Conservation (phyloP, 148 eudicot genomes). For the Oxyria digyna region DNA sequence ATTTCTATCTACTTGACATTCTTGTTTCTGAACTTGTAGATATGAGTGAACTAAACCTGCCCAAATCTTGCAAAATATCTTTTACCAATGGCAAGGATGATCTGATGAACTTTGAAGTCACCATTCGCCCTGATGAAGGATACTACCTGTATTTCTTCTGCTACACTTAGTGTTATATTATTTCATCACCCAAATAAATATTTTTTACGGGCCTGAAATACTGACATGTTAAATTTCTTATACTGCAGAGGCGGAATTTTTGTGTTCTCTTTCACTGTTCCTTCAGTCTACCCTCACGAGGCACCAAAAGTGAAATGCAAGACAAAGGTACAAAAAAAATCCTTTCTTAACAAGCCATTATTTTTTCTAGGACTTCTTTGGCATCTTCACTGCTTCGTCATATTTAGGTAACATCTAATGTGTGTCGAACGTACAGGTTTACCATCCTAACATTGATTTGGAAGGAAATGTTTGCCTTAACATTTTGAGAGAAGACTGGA, state of each 20-base stretch:
- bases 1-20: neutral
- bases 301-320: constrained; percentile 58
- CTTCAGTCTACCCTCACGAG: constrained; percentile 47
- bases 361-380: neutral
- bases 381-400: neutral
- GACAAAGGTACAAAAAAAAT: constrained; percentile 32
- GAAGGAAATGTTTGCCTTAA: constrained; percentile 91
- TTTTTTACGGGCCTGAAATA: too few relatives aligned
- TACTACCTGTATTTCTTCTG: constrained; percentile 48
- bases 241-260: constrained; percentile 46
- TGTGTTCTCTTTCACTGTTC: constrained; percentile 37
- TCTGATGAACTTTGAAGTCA: constrained; percentile 85
- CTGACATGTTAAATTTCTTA: neutral
- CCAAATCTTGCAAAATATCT: constrained; percentile 49
- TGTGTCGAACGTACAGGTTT: constrained; percentile 29
- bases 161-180: neutral
- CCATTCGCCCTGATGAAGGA: constrained; percentile 77
- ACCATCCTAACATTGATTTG: constrained; percentile 84
- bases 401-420: neutral
- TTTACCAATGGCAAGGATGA: constrained; percentile 83
- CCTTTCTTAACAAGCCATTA: neutral
- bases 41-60: constrained; percentile 74
- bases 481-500: constrained; percentile 95
- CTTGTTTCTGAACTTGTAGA: constrained; percentile 29
- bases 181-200: too few relatives aligned